phyloP scores from a whole-genome alignment of 768 basidiomycete species.

The Suillus americanus region DNA sequence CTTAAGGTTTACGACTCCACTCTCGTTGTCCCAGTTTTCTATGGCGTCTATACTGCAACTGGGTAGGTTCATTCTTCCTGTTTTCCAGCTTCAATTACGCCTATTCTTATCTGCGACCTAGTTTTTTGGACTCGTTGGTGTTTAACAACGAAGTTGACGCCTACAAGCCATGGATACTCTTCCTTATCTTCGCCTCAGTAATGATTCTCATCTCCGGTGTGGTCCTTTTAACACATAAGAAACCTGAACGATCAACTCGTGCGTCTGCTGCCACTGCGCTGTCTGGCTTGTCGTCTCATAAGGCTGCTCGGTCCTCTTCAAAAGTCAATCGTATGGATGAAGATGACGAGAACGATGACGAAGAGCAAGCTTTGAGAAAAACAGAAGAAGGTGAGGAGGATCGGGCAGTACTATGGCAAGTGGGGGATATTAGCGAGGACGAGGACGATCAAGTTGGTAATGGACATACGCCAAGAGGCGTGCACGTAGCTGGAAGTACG shows the following conservation, averaged over 20 bases:
- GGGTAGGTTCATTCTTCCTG: slow-evolving; percentile 49
- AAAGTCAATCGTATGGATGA: slow-evolving; percentile 14
- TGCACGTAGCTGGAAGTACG: slow-evolving; percentile 13
- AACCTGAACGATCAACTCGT: slow-evolving; percentile 55
- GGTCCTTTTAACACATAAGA: slow-evolving; percentile 91
- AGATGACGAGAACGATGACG: slow-evolving; percentile 34
- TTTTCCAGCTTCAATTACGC: not conserved
- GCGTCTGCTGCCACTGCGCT: slow-evolving; percentile 27
- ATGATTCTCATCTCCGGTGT: slow-evolving; percentile 86
- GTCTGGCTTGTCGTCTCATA: slow-evolving; percentile 18
- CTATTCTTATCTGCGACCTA: slow-evolving; percentile 19
- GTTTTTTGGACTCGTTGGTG: slow-evolving; percentile 64
- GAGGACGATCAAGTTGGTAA: slow-evolving; percentile 50
- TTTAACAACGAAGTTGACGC: slow-evolving; percentile 86
- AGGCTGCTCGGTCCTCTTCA: slow-evolving; percentile 24
- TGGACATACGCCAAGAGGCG: slow-evolving; percentile 21
- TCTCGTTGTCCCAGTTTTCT: slow-evolving; percentile 92
- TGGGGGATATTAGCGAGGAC: slow-evolving; percentile 72
- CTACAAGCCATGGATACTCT: slow-evolving; percentile 87
- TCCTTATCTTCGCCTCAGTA: slow-evolving; percentile 87
- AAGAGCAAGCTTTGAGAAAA: slow-evolving; percentile 35
- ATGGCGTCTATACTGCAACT: slow-evolving; percentile 85
- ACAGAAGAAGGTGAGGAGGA: slow-evolving; percentile 36
- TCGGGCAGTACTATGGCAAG: slow-evolving; percentile 56
- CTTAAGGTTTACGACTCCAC: slow-evolving; percentile 90